Conservation (phyloP, 352 stramenopile genomes). For the Phytopythium mirpurense region DNA sequence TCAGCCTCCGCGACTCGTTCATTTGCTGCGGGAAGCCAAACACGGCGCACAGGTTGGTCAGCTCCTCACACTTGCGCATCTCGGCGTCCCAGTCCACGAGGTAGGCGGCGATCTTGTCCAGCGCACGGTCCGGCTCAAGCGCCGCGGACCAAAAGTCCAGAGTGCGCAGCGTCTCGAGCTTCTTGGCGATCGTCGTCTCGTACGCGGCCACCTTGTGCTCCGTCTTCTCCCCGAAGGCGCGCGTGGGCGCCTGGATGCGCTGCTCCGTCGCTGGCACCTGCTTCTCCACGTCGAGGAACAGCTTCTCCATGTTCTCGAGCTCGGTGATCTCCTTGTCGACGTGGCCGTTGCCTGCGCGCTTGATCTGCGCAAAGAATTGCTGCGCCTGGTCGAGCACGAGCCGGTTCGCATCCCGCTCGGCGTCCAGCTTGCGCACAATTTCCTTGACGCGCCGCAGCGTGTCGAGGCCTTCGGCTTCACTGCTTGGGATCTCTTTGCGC, state of each 20-base stretch:
- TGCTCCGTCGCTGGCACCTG: conserved; percentile 76
- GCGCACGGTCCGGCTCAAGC: conserved; percentile 68
- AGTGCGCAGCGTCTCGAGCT: conserved; percentile 74
- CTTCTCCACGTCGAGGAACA: conserved; percentile 74
- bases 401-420: conserved; percentile 59
- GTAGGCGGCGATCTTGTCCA: conserved; percentile 84
- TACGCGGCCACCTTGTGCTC: conserved; percentile 93
- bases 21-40: conserved; percentile 95
- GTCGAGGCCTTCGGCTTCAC: conserved; percentile 72
- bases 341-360: conserved; percentile 60
- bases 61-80: conserved; percentile 89
- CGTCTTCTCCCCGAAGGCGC: conserved; percentile 89
- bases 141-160: conserved; percentile 84
- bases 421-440: conserved; percentile 75
- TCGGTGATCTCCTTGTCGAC: conserved; percentile 82
- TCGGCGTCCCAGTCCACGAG: conserved; percentile 85
- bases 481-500: conserved; percentile 78
- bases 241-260: conserved; percentile 66
- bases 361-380: conserved; percentile 75
- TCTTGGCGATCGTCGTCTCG: conserved; percentile 84
- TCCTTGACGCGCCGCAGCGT: conserved; percentile 82
- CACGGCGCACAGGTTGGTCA: conserved; percentile 88
- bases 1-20: conserved; percentile 83
- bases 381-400: conserved; percentile 75
- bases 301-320: conserved; percentile 81